A percentile compares a stretch with the other conserved stretches of the same genome.
These are phyloP conservation scores for Calonectria naviculata DNA, from an alignment of 2,329 filamentous ascomycete species.

Conservation along the genomic window DNA sequence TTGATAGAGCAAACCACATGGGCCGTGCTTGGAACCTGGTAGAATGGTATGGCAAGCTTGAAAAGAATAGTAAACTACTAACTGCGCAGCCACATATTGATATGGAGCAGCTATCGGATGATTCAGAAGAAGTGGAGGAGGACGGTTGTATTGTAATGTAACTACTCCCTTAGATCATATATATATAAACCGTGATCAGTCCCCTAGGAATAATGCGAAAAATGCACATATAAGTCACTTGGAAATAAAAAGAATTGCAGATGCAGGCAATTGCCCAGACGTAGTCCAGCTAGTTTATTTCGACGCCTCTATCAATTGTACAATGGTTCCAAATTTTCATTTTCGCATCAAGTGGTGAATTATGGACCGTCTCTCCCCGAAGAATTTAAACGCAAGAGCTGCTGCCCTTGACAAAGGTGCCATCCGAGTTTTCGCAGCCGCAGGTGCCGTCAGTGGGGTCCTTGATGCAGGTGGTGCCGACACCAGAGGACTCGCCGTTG, in stretches of 20 bases:
- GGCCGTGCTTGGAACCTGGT: background rate
- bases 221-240: too few species aligned
- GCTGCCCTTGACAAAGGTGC: conserved; percentile 31
- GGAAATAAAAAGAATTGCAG: too few species aligned
- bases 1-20: background rate
- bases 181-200: too few species aligned
- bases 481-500: conserved; percentile 34
- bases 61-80: background rate
- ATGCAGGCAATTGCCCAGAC: background rate
- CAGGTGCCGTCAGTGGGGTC: conserved; percentile 35
- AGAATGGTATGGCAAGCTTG: background rate
- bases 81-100: background rate
- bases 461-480: conserved; percentile 39
- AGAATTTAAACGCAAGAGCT: conserved; percentile 28
- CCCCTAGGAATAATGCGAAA: too few species aligned
- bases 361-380: background rate
- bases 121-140: background rate
- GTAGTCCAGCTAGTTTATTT: conserved; percentile 2
- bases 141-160: background rate
- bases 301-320: conserved; percentile 1
- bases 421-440: conserved; percentile 39
- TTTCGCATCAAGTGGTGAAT: conserved; percentile 7
- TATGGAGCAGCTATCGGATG: background rate
- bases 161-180: too few species aligned
- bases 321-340: background rate